Conservation (phyloP, 2,329 filamentous ascomycete species). For the Teratosphaeria epicoccoides region DNA sequence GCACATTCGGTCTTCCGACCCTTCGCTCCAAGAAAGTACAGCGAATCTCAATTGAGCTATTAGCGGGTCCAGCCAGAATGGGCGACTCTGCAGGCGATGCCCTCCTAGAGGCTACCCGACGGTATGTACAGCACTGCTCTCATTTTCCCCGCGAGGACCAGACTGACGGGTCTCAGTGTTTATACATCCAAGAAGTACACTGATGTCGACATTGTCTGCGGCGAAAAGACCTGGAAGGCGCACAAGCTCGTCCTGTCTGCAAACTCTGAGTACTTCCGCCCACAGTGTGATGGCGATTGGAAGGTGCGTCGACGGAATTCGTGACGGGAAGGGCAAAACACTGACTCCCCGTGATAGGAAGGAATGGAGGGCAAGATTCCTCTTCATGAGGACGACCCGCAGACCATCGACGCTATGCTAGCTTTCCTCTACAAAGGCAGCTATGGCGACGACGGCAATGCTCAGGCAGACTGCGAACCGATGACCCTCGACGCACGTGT, state of each 20-base stretch:
- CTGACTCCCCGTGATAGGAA: background rate
- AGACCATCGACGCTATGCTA: conserved; percentile 9
- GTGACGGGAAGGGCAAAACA: background rate
- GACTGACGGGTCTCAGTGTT: background rate
- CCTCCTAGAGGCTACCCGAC: background rate
- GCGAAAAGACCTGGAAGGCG: conserved; percentile 12
- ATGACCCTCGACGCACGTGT: conserved; percentile 8
- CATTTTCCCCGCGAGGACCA: background rate
- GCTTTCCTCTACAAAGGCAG: conserved; percentile 9
- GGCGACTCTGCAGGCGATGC: background rate
- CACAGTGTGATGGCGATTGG: background rate
- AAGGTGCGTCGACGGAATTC: background rate
- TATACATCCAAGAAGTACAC: background rate
- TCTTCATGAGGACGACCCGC: conserved; percentile 2
- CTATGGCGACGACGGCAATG: conserved; percentile 6
- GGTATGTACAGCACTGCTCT: background rate
- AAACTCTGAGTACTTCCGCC: background rate
- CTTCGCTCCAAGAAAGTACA: background rate
- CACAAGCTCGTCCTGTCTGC: background rate
- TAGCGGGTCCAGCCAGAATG: background rate
- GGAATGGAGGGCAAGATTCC: background rate
- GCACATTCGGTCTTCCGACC: background rate
- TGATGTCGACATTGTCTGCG: background rate
- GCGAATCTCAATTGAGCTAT: too few species aligned
- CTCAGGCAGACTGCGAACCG: conserved; percentile 12